Evolutionary conservation across 805 yeast species (phyloP).

Genomic region (Maudiozyma saulgeensis): DNA sequence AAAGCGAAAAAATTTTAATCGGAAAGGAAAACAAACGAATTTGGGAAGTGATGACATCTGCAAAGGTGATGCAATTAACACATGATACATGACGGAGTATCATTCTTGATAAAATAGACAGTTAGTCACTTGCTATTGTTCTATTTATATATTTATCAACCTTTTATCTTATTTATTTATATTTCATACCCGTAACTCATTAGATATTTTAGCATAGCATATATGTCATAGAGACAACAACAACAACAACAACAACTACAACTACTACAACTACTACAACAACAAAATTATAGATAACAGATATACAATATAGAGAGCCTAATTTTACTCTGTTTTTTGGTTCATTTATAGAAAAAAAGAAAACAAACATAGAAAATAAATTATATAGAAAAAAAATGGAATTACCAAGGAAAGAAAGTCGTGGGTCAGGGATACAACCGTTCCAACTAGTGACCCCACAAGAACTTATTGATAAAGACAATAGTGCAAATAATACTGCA

Average conservation of each 20-base stretch:
- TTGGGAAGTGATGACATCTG: too few relatives aligned
- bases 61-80: background rate
- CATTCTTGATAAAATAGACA: background rate
- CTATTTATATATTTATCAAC: too few relatives aligned
- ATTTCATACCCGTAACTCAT: too few relatives aligned
- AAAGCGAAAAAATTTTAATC: background rate
- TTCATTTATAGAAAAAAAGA: background rate
- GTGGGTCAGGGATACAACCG: background rate
- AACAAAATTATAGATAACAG: too few relatives aligned
- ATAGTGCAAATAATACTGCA: background rate
- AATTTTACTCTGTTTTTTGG: too few relatives aligned
- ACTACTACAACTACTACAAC: too few relatives aligned
- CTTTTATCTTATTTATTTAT: too few relatives aligned
- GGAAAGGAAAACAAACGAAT: too few relatives aligned
- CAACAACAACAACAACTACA: too few relatives aligned
- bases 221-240: too few relatives aligned
- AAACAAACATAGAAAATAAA: background rate
- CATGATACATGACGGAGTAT: background rate
- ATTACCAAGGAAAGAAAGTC: background rate
- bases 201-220: too few relatives aligned
- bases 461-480: conserved; percentile 9
- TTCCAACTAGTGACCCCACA: conserved; percentile 19
- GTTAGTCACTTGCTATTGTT: background rate
- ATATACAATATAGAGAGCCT: too few relatives aligned
- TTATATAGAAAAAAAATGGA: background rate